These are phyloP conservation scores for Cyclocybe aegerita DNA, from an alignment of 768 basidiomycete species.

Conservation along the genomic window DNA sequence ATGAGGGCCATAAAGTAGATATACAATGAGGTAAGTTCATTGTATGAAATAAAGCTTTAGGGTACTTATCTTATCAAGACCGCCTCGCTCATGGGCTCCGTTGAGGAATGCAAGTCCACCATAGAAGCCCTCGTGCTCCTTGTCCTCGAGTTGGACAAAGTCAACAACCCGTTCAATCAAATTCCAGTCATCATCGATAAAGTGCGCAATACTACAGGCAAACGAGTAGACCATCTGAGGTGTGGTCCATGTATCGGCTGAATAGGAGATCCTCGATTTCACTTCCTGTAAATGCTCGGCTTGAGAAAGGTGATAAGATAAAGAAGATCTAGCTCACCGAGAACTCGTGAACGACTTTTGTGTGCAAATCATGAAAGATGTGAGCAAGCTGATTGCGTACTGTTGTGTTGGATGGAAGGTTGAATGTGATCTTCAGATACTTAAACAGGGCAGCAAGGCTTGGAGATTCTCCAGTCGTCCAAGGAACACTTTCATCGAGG, in stretches of 20 bases:
- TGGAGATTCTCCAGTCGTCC: slow-evolving; percentile 24
- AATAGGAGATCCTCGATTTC: slow-evolving; percentile 22
- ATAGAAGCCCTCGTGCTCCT: slow-evolving; percentile 31
- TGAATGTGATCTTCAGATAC: slow-evolving; percentile 20
- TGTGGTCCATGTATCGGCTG: slow-evolving; percentile 28
- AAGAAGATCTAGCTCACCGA: slow-evolving; percentile 10
- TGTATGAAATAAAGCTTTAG: no score
- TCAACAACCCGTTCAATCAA: slow-evolving; percentile 28
- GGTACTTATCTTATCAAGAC: no score
- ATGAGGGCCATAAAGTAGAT: no score
- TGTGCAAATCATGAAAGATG: slow-evolving; percentile 21
- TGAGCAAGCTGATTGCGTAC: slow-evolving; percentile 20
- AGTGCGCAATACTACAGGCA: slow-evolving; percentile 24
- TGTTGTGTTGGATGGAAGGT: slow-evolving; percentile 20
- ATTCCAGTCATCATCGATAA: slow-evolving; percentile 28
- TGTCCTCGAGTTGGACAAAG: slow-evolving; percentile 28
- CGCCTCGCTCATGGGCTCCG: no score
- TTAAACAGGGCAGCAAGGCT: slow-evolving; percentile 16
- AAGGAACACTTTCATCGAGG: slow-evolving; percentile 25
- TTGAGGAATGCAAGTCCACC: slow-evolving; percentile 27
- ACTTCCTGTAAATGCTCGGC: no score
- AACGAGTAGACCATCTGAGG: slow-evolving; percentile 28
- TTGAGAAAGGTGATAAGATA: no score
- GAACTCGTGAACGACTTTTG: slow-evolving; percentile 22
- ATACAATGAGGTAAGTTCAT: no score